Conservation (phyloP, 1,284 basidiomycete species). For the Apiotrichum laibachii region DNA sequence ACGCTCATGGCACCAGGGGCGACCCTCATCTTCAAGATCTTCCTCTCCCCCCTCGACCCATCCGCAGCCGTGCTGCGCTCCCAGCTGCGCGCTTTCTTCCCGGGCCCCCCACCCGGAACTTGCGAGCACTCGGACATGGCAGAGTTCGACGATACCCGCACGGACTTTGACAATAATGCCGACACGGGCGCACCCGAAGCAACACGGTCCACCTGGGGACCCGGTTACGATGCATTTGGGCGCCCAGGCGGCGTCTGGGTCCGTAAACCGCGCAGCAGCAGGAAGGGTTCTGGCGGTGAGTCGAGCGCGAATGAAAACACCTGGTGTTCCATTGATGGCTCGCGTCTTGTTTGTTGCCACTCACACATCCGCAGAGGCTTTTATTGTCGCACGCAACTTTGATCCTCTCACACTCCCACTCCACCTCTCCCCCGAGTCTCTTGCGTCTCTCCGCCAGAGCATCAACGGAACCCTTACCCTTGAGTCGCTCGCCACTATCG, state of each 20-base stretch:
- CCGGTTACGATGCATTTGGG: constrained; percentile 37
- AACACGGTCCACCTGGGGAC: constrained; percentile 4
- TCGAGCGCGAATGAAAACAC: background rate
- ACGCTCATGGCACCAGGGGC: constrained; percentile 56
- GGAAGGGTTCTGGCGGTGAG: constrained; percentile 51
- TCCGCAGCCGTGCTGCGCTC: constrained; percentile 53
- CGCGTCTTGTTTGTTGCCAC: background rate
- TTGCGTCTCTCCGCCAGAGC: constrained; percentile 31
- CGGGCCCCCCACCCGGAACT: constrained; percentile 31
- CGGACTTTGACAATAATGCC: constrained; percentile 22
- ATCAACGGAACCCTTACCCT: constrained; percentile 42
- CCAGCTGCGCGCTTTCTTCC: constrained; percentile 54
- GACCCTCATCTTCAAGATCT: constrained; percentile 60
- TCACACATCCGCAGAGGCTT: constrained; percentile 53
- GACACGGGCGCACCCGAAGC: constrained; percentile 19
- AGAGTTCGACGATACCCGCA: constrained; percentile 27
- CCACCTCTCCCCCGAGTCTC: constrained; percentile 29
- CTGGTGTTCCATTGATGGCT: background rate
- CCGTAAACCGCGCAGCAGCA: constrained; percentile 50
- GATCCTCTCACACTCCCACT: constrained; percentile 44
- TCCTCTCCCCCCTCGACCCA: constrained; percentile 53
- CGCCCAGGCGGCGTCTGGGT: constrained; percentile 51
- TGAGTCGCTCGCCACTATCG: constrained; percentile 33
- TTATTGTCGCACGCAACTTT: constrained; percentile 57
- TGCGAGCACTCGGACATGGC: constrained; percentile 5